phyloP scores from a whole-genome alignment of 345 rosid genomes.

The Erodium maritimum region DNA sequence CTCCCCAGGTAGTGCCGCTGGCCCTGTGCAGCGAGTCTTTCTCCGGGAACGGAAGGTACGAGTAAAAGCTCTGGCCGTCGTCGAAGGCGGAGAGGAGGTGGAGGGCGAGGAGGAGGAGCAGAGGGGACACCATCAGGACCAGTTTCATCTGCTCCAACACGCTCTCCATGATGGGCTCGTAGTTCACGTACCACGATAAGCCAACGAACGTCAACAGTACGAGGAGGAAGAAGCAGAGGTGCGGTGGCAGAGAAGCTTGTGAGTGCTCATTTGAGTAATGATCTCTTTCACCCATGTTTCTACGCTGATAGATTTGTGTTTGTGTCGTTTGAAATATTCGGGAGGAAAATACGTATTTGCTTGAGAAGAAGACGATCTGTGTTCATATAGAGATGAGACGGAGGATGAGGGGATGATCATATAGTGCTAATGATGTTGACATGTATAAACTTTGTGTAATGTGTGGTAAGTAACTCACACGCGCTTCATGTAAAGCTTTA shows the following conservation, averaged over 20 bases:
- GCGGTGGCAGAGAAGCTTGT: slow-evolving; percentile 17
- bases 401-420: too few relatives aligned
- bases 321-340: too few relatives aligned
- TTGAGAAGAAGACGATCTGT: too few relatives aligned
- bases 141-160: slow-evolving; percentile 24
- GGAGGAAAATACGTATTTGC: too few relatives aligned
- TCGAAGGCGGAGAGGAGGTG: slow-evolving; percentile 14
- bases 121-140: slow-evolving; percentile 32
- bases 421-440: too few relatives aligned
- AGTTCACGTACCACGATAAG: slow-evolving; percentile 26
- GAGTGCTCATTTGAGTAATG: too few relatives aligned
- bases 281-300: too few relatives aligned
- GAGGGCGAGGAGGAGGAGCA: slow-evolving; percentile 22
- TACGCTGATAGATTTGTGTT: too few relatives aligned
- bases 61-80: background rate
- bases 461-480: too few relatives aligned
- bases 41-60: slow-evolving; percentile 18
- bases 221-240: slow-evolving; percentile 21
- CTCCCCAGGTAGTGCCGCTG: slow-evolving; percentile 44
- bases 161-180: slow-evolving; percentile 18
- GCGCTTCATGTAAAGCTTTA: too few relatives aligned
- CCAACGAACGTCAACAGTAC: slow-evolving; percentile 19
- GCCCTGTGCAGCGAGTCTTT: slow-evolving; percentile 33
- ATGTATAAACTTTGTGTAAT: too few relatives aligned
- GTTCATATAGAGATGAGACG: too few relatives aligned